Conservation (phyloP, 192 early-diverging fungal genomes). For the Mortierella hygrophila region DNA sequence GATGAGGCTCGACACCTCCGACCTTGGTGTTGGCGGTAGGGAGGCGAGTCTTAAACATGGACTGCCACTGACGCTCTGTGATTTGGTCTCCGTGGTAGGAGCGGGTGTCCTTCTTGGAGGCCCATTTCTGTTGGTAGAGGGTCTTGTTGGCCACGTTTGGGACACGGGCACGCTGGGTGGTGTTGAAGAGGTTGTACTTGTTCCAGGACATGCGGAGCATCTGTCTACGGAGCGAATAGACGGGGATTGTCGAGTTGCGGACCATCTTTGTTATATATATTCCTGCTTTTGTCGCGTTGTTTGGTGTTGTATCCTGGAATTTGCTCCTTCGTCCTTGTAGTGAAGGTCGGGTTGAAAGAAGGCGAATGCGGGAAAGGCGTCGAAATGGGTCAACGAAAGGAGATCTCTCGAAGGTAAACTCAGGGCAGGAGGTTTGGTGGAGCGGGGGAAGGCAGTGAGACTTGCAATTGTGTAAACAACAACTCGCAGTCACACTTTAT, state of each 20-base stretch:
- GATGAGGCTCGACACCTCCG: slow-evolving; percentile 63
- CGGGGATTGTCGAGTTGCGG: slow-evolving; percentile 51
- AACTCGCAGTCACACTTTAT: neutral
- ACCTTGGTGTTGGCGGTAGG: slow-evolving; percentile 74
- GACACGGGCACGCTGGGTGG: slow-evolving; percentile 68
- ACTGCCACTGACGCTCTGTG: slow-evolving; percentile 85
- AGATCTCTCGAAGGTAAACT: neutral
- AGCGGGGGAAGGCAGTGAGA: neutral
- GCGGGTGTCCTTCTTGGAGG: slow-evolving; percentile 91
- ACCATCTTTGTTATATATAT: slow-evolving; percentile 18
- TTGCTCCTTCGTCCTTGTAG: neutral
- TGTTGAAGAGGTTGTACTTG: slow-evolving; percentile 91
- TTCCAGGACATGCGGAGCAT: slow-evolving; percentile 97
- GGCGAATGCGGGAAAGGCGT: neutral
- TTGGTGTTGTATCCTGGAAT: neutral
- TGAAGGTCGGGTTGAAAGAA: neutral
- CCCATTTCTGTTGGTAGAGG: slow-evolving; percentile 95
- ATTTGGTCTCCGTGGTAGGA: slow-evolving; percentile 95
- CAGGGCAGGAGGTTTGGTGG: neutral
- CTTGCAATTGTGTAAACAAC: slow-evolving; percentile 14
- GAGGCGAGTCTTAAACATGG: slow-evolving; percentile 77
- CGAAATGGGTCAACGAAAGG: neutral
- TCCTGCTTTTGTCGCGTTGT: slow-evolving; percentile 4
- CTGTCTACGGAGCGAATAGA: slow-evolving; percentile 62
- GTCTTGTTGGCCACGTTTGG: slow-evolving; percentile 71